Evolutionary conservation across 1,284 basidiomycete species (phyloP), one percentile per base, ranked within the genome.

Genomic region (Pisolithus thermaeus): DNA sequence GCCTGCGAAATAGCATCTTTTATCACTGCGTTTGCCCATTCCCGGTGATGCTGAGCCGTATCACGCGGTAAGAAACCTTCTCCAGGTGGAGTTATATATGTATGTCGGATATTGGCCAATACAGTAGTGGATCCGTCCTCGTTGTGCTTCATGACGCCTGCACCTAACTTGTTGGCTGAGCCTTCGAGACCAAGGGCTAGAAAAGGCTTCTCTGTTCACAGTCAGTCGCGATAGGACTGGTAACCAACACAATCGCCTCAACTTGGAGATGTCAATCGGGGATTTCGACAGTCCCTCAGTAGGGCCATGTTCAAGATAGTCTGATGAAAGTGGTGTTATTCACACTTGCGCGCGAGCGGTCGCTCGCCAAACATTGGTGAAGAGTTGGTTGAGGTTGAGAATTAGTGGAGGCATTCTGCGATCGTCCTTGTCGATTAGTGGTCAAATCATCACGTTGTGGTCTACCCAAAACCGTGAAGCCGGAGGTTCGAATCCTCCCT

Each of bases 81-180:
- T 7, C 97, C 97, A 3, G 97, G 92, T 1, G 97, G 97, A 1
- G 97, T 99, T 57, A 99, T 92, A 67, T 99, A 98, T 8, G 97
- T 99, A 66, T 98, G 97, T 57, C 97, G 83, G 53, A 98, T 75
- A 60, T 96, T 89, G 41, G 91, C 86, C 20, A 94, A 74, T 14
- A 95, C 82, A 18, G 70, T 72, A 8, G 81, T 81, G 32, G 80
- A 79, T 42, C 83, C 88, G 63, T 88, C 80, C 28, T 78, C 73
- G 20, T 78, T 76, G 66, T 99, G 96, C 53, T 84, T 83, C 69
- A 99, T 92, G 46, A 99, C 78, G 4, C 97, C 97, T 20, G 88
- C 90, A n/a, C 97, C 97, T 35, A 99, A 80, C 71, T 99, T 99
- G 75, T 99, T 99, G 37, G 97, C 97, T 22, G 91, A 94, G 18